Percentiles rank a stretch among this genome's conserved stretches.
Conservation (phyloP, 2,329 filamentous ascomycete species). For the Cercospora sesami region DNA sequence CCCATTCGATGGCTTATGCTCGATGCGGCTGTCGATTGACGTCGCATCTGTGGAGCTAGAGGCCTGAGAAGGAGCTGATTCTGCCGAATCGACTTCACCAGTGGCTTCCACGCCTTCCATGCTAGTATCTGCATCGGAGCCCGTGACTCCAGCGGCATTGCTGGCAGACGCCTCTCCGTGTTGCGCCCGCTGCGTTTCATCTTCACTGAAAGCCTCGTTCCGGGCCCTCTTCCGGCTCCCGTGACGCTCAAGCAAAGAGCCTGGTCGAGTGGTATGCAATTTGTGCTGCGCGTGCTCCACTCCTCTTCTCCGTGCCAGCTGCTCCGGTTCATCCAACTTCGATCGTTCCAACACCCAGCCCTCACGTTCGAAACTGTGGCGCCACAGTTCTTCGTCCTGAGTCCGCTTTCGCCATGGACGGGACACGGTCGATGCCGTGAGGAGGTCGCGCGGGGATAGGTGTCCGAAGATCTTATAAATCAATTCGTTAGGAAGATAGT, state of each 20-base stretch:
- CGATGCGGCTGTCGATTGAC: background rate
- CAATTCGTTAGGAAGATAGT: constrained; percentile 83
- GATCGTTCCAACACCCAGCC: constrained; percentile 63
- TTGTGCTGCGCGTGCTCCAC: constrained; percentile 42
- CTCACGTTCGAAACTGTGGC: constrained; percentile 75
- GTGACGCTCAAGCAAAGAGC: constrained; percentile 32
- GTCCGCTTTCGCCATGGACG: constrained; percentile 79
- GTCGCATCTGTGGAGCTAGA: background rate
- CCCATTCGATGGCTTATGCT: background rate
- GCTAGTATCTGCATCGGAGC: background rate
- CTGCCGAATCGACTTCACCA: background rate
- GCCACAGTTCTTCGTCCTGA: constrained; percentile 83
- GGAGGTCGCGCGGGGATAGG: constrained; percentile 75
- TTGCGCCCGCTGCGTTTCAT: constrained; percentile 20
- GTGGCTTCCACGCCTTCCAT: constrained; percentile 29
- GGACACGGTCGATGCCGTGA: constrained; percentile 76
- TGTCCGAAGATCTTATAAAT: constrained; percentile 86
- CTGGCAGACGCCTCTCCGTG: background rate
- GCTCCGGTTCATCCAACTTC: constrained; percentile 31
- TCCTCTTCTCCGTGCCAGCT: constrained; percentile 23
- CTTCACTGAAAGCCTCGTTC: constrained; percentile 38
- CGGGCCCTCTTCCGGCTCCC: constrained; percentile 36
- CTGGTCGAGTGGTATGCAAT: constrained; percentile 63
- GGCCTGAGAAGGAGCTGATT: background rate
- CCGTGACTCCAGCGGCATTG: background rate